Percentiles rank a stretch among this genome's conserved stretches.
These are phyloP conservation scores for Metarhizium guizhouense DNA, from an alignment of 2,329 filamentous ascomycete genomes.

Conservation along the genomic window DNA sequence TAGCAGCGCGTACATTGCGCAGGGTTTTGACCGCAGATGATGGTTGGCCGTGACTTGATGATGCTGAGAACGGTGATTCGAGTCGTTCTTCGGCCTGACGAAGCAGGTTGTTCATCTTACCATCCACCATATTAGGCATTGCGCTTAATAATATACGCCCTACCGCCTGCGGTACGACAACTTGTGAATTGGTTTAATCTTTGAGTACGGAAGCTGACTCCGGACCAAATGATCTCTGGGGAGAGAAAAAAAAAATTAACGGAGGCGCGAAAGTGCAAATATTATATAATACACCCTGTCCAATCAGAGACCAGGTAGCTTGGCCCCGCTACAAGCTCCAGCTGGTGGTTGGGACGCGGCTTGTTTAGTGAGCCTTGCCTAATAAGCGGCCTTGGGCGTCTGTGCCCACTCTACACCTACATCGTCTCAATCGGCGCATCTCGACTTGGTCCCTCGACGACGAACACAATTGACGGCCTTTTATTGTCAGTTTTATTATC, in stretches of 20 bases:
- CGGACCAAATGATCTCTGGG: no score
- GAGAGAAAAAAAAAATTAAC: not conserved
- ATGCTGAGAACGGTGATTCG: not conserved
- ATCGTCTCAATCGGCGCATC: not conserved
- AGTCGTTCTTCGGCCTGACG: slow-evolving; percentile 8
- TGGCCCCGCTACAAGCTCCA: not conserved
- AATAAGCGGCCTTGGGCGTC: not conserved
- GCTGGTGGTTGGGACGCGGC: not conserved
- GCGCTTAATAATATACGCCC: not conserved
- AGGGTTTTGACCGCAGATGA: not conserved
- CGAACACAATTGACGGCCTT: not conserved
- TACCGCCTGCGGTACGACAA: not conserved
- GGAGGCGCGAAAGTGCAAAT: not conserved
- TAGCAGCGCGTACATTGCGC: not conserved
- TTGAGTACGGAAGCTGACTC: not conserved
- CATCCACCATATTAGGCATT: slow-evolving; percentile 9
- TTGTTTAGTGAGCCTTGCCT: not conserved
- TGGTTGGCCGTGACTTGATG: not conserved
- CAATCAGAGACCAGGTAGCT: not conserved
- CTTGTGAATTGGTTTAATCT: not conserved
- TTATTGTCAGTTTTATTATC: not conserved
- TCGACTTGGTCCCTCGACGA: not conserved
- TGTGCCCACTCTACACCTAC: not conserved
- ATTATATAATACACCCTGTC: not conserved
- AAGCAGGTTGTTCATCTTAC: slow-evolving; percentile 10